Conservation (phyloP, 2,329 filamentous ascomycete genomes). For the Beauveria rudraprayagi region DNA sequence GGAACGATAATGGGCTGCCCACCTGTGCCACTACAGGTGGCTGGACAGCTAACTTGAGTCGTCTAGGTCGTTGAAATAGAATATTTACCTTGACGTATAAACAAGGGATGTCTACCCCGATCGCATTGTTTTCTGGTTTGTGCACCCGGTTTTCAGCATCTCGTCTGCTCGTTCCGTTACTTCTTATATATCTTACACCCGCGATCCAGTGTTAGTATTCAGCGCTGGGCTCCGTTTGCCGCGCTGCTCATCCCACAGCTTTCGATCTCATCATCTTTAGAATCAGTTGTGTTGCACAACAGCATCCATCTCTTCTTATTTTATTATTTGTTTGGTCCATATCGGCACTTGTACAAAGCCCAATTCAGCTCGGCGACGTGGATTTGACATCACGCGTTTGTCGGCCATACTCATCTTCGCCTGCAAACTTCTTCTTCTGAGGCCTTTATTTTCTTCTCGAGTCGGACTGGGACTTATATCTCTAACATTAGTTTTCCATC, state of each 20-base stretch:
- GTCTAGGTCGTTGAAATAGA: slow-evolving; percentile 1
- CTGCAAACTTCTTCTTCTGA: neutral
- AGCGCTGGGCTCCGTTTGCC: neutral
- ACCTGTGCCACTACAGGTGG: neutral
- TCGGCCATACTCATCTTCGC: neutral
- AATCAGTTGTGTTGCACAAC: neutral
- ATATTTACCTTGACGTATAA: slow-evolving; percentile 2
- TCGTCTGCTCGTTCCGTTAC: neutral
- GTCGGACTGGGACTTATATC: neutral
- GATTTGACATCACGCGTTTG: neutral
- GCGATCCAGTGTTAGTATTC: neutral
- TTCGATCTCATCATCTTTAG: neutral
- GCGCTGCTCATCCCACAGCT: neutral
- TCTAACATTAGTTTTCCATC: neutral
- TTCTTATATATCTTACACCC: slow-evolving; percentile 1
- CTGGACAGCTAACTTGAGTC: neutral
- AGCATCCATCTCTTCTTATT: neutral
- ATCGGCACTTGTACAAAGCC: neutral
- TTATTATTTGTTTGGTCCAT: neutral
- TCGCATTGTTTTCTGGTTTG: neutral
- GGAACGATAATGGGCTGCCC: slow-evolving; percentile 7
- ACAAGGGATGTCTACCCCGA: slow-evolving; percentile 5
- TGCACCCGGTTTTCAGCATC: neutral
- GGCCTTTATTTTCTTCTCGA: neutral
- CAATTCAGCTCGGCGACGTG: neutral